Percentiles rank a stretch among this genome's conserved stretches.
Evolutionary conservation across 2,329 filamentous ascomycete genomes (phyloP).

Genomic region (Orbilia brochopaga): DNA sequence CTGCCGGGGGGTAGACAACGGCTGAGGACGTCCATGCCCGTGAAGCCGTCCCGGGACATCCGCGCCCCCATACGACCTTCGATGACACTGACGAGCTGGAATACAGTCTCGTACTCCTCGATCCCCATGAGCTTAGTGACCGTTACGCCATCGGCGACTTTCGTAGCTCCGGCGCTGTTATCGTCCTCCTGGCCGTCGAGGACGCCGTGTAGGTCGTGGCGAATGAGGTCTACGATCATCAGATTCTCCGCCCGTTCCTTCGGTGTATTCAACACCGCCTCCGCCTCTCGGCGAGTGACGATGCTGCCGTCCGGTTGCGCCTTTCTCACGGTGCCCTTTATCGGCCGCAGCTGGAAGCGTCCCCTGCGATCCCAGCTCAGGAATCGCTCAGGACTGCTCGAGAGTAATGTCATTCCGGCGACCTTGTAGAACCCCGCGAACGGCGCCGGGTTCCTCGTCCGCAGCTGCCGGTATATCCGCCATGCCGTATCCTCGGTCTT

Average conservation of each 20-base stretch:
- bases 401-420: slow-evolving; percentile 72
- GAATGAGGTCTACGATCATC: slow-evolving; percentile 97
- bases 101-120: slow-evolving; percentile 89
- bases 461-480: slow-evolving; percentile 74
- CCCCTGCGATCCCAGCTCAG: slow-evolving; percentile 71
- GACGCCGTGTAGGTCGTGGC: slow-evolving; percentile 78
- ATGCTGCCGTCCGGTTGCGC: slow-evolving; percentile 74
- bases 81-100: slow-evolving; percentile 87
- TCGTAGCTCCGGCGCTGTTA: slow-evolving; percentile 61
- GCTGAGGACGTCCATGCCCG: slow-evolving; percentile 77
- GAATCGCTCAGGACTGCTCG: slow-evolving; percentile 88
- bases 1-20: slow-evolving; percentile 83
- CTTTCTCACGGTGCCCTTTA: slow-evolving; percentile 84
- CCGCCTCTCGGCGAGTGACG: slow-evolving; percentile 68
- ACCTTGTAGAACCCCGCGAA: slow-evolving; percentile 84
- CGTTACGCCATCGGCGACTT: slow-evolving; percentile 68
- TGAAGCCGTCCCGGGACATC: slow-evolving; percentile 58
- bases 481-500: slow-evolving; percentile 63
- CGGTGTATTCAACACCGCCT: slow-evolving; percentile 73
- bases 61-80: slow-evolving; percentile 66
- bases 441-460: slow-evolving; percentile 76
- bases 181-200: slow-evolving; percentile 8
- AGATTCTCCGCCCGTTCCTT: slow-evolving; percentile 96
- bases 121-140: slow-evolving; percentile 82
- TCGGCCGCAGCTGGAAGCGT: slow-evolving; percentile 80